These are phyloP conservation scores for Heritiera fomes DNA, from an alignment of 345 rosid species.

Conservation along the genomic window DNA sequence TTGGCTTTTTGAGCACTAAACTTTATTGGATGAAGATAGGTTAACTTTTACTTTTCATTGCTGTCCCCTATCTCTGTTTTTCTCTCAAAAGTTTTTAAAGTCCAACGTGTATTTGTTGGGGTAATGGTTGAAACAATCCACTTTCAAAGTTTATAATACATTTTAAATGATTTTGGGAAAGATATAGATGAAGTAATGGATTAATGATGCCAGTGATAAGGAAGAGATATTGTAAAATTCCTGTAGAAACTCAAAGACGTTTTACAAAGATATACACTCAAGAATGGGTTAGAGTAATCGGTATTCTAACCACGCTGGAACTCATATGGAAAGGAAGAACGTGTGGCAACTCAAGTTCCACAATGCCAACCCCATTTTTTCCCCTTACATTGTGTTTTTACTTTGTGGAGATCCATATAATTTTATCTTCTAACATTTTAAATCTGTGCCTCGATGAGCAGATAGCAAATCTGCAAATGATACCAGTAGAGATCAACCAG, in stretches of 20 bases:
- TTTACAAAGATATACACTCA: not conserved
- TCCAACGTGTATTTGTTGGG: not conserved
- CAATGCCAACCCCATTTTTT: not conserved
- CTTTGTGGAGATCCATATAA: not conserved
- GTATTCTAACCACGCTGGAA: not conserved
- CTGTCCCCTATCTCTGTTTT: not conserved
- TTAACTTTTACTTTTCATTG: not conserved
- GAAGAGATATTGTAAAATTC: not conserved
- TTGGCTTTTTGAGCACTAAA: not conserved
- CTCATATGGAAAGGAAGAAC: not conserved
- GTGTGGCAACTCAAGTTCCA: slow-evolving; percentile 14
- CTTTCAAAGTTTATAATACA: not conserved
- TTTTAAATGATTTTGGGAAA: not conserved
- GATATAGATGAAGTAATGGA: not conserved
- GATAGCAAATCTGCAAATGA: slow-evolving; percentile 76
- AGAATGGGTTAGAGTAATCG: too few species aligned
- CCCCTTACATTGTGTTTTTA: not conserved
- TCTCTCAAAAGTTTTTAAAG: not conserved
- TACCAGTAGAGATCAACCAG: slow-evolving; percentile 70
- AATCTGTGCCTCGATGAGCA: slow-evolving; percentile 32
- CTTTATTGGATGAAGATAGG: not conserved
- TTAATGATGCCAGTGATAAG: not conserved
- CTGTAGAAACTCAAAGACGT: slow-evolving; percentile 6
- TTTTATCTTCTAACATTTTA: slow-evolving; percentile 22
- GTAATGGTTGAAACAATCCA: not conserved